Evolutionary conservation across 1,284 basidiomycete species (phyloP).

Genomic region (Acaromyces ingoldii): DNA sequence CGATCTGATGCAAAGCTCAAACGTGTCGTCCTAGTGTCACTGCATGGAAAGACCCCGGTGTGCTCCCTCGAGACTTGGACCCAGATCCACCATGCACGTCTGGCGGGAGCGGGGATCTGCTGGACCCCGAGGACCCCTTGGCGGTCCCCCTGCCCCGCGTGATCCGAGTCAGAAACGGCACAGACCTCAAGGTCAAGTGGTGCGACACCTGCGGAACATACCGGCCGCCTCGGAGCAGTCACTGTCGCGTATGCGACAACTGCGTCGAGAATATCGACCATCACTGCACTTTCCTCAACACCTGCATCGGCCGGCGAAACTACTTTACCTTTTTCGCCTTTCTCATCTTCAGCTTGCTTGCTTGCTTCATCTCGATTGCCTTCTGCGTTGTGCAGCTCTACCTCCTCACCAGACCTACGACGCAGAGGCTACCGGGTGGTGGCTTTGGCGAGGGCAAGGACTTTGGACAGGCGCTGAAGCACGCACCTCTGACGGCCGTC

Average conservation of each 20-base stretch:
- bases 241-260: slow-evolving; percentile 50
- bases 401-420: slow-evolving; percentile 18
- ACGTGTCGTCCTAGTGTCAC: slow-evolving; percentile 20
- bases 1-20: background rate
- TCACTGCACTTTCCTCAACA: slow-evolving; percentile 51
- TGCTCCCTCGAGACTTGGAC: slow-evolving; percentile 46
- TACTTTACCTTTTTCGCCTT: slow-evolving; percentile 49
- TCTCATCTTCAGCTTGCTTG: slow-evolving; percentile 15
- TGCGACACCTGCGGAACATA: slow-evolving; percentile 49
- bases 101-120: slow-evolving; percentile 5
- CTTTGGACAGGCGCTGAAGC: slow-evolving; percentile 28
- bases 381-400: slow-evolving; percentile 23
- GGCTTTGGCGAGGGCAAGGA: slow-evolving; percentile 16
- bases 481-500: slow-evolving; percentile 33
- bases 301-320: slow-evolving; percentile 49
- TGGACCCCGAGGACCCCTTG: slow-evolving; percentile 16
- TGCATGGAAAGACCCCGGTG: slow-evolving; percentile 44
- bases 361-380: slow-evolving; percentile 19
- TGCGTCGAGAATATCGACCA: slow-evolving; percentile 51
- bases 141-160: slow-evolving; percentile 16
- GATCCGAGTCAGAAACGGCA: slow-evolving; percentile 15
- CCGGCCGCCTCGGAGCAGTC: slow-evolving; percentile 45
- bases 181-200: slow-evolving; percentile 40
- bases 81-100: slow-evolving; percentile 41
- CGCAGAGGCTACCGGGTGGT: slow-evolving; percentile 14